Evolutionary conservation across 805 yeast genomes (phyloP), one percentile per base, ranked within the genome.

Genomic region (Dipodascus geniculatus): DNA sequence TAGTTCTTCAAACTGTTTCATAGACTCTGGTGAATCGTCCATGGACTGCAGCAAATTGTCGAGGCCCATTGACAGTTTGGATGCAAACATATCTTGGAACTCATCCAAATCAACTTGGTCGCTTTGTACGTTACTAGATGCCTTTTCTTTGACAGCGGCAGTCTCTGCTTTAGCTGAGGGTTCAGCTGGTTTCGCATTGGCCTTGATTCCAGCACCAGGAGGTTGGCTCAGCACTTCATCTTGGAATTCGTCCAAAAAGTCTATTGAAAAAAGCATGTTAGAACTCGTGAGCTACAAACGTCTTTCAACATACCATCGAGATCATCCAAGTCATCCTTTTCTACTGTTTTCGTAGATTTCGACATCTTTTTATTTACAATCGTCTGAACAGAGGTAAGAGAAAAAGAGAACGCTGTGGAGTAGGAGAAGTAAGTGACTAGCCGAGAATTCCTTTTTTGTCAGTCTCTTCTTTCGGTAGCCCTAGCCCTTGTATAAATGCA

Each of bases 201-300:
- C 17, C 28, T 47, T 47, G 11, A 47, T 8, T 4, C 31, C 49
- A 4, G 57, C 59, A 2, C 82, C 85, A 0, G 84, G 85, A 1
- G 84, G 82, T 58, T 79, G 74, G 55, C 77, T 77, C 54, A 85
- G 71, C 0, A 83, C 75, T 54, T 81, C 87, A 56, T 82, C 87
- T 47, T 83, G 87, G 64, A 85, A 85, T 57, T 89, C 96, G 63
- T 89, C 96, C 51, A 91, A 73, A 56, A 87, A 74, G 61, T 87
- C 96, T 60, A 28, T 28, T 6, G 11, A 28, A 28, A 6, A 6
- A 28, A 28, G 11, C 6, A 6, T 28, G 33, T 28, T 28, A 6
- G 11, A 28, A 28, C 33, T 14, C n/a, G 16, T 17, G 35, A 24
- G 14, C 22, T 28, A n/a, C 19, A 28, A 49, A 17, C 11, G 22